Percentiles rank a stretch among this genome's conserved stretches.
These are phyloP conservation scores for Fusarium tanahbumbuense DNA, from an alignment of 2,329 filamentous ascomycete species.

Conservation along the genomic window DNA sequence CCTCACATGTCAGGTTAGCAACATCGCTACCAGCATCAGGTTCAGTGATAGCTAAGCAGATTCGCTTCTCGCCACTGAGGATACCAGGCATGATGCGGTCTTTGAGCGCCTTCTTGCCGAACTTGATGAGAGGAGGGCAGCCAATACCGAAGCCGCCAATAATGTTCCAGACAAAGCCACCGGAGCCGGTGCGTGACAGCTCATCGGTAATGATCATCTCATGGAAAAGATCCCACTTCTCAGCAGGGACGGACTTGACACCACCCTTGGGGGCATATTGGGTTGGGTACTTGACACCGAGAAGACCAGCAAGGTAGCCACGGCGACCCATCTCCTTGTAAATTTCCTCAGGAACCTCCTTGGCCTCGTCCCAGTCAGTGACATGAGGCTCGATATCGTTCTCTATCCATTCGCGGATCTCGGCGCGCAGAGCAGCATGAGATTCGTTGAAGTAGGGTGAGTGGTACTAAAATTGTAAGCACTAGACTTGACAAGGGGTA, in stretches of 20 bases:
- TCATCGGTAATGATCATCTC: constrained; percentile 97
- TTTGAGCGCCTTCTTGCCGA: constrained; percentile 85
- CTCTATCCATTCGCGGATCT: constrained; percentile 93
- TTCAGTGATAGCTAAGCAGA: constrained; percentile 97
- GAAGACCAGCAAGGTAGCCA: constrained; percentile 91
- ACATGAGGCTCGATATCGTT: constrained; percentile 90
- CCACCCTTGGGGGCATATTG: constrained; percentile 74
- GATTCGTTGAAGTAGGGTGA: constrained; percentile 97
- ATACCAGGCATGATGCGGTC: constrained; percentile 91
- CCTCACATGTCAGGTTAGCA: constrained; percentile 94
- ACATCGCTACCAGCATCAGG: constrained; percentile 96
- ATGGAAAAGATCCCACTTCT: constrained; percentile 99
- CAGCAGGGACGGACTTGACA: constrained; percentile 81
- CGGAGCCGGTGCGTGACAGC: constrained; percentile 86
- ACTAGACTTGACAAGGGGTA: neutral
- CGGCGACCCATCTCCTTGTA: constrained; percentile 96
- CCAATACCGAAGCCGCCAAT: constrained; percentile 98
- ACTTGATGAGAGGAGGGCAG: constrained; percentile 90
- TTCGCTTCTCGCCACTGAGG: constrained; percentile 91
- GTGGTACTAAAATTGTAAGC: constrained; percentile 74
- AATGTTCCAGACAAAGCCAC: constrained; percentile 96
- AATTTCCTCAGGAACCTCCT: constrained; percentile 85
- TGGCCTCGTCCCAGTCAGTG: constrained; percentile 96
- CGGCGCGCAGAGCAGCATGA: constrained; percentile 88
- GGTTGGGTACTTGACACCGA: constrained; percentile 84